Evolutionary conservation across 768 basidiomycete species (phyloP).

Genomic region (Infundibulicybe gibba): DNA sequence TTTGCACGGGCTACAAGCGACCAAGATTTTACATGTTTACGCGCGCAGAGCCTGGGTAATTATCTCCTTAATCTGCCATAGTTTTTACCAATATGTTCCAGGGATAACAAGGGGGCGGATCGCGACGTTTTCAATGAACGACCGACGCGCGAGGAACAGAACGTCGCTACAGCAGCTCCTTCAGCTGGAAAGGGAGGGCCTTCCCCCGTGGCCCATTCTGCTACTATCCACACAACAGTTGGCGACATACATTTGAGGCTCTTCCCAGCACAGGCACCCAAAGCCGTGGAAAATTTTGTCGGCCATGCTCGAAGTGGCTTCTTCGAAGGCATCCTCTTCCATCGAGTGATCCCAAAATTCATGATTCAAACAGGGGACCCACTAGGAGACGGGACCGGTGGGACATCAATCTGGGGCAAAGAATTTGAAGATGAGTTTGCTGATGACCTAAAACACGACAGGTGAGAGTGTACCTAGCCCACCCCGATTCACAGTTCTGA

Average conservation of each 20-base stretch:
- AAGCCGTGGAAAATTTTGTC: constrained; percentile 97
- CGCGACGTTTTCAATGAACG: constrained; percentile 98
- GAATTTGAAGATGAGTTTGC: constrained; percentile 95
- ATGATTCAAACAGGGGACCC: constrained; percentile 98
- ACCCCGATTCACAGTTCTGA: not conserved
- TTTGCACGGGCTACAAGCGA: constrained; percentile 91
- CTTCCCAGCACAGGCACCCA: constrained; percentile 91
- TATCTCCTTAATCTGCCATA: constrained; percentile 7
- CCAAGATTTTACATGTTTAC: constrained; percentile 95
- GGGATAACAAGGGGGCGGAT: constrained; percentile 83
- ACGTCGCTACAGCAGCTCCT: constrained; percentile 65
- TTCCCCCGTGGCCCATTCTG: constrained; percentile 71
- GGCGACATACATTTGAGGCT: constrained; percentile 90
- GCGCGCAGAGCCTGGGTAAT: constrained; percentile 84
- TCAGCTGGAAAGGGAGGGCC: constrained; percentile 47
- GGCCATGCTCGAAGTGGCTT: constrained; percentile 86
- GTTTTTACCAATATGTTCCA: constrained; percentile 21
- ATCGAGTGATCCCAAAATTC: constrained; percentile 97
- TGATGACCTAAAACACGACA: constrained; percentile 85
- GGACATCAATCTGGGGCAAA: constrained; percentile 83
- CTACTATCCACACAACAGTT: constrained; percentile 91
- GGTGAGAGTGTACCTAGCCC: constrained; percentile 42
- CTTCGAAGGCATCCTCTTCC: constrained; percentile 93
- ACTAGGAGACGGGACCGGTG: constrained; percentile 91
- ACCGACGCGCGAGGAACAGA: constrained; percentile 95